Evolutionary conservation across 163 green algal species (phyloP), one percentile per base, ranked within the genome.

Genomic region (Scenedesmus sp.): DNA sequence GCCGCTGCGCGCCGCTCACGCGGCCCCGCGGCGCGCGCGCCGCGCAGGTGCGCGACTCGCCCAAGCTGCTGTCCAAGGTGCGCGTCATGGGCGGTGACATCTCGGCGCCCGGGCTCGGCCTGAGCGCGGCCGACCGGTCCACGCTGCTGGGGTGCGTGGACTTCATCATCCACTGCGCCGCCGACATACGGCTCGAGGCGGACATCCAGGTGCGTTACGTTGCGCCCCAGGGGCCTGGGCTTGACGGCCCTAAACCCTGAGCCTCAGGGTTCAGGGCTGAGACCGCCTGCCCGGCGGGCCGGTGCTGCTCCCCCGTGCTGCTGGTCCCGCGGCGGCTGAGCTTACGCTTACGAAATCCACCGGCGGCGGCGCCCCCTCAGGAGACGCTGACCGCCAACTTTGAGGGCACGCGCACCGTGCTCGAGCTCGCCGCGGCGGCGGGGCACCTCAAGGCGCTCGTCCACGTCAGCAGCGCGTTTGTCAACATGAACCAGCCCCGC

Each of bases 401-500:
- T 63, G 75, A 77, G 42, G 75, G 75, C 64, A 77, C 75, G 28
- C 42, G 77, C 33, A 69, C 45, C 17, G 63, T 82, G 51, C 75
- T 82, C 14, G 63, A 82, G 63, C 63, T 82, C 18, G 75, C 75
- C 60, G 45, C 42, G 51, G 50, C 51, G 36, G 63, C 51, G 20
- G 20, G 63, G 15, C 48, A 74, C 36, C 75, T 82, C 34, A 51
- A 54, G 28, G 42, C 53, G 2, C 53, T 82, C n/a, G 75, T 82
- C 42, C 75, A 82, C 44, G 56, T 70, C 26, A 71, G 53, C 75
- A 64, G 28, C 4, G 75, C 75, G 4, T 82, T 65, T 63, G 50
- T 89, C 72, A 82, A 86, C 57, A 69, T 89, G 73, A 65, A 89
- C 60, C 42, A 80, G 47, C 36, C 84, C 63, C 36, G 71, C 65